Conservation (phyloP, 805 yeast species). For the Metschnikowia corniflorae region DNA sequence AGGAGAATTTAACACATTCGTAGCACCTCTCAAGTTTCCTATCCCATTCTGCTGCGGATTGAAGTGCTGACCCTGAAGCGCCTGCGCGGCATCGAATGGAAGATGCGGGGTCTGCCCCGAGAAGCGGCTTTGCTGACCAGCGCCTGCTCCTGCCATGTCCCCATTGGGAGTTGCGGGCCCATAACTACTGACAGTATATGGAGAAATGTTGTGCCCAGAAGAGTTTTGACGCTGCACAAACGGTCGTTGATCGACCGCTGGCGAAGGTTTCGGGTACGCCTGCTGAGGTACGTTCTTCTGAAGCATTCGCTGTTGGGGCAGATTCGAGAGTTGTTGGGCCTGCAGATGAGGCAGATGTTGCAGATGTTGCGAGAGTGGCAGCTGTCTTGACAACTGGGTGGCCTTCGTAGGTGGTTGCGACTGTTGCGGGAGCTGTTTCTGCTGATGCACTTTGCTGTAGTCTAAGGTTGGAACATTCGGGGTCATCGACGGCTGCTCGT, state of each 20-base stretch:
- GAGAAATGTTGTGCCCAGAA: conserved; percentile 4
- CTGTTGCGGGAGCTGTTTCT: conserved; percentile 7
- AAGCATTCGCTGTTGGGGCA: conserved; percentile 3
- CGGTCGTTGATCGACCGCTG: conserved; percentile 7
- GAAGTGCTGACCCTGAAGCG: conserved; percentile 5
- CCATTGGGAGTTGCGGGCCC: neutral
- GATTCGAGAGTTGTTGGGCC: conserved; percentile 5
- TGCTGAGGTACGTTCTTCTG: conserved; percentile 2
- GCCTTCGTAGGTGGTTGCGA: conserved; percentile 7
- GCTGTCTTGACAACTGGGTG: conserved; percentile 4
- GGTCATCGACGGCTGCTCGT: conserved; percentile 34
- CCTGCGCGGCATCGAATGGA: conserved; percentile 7
- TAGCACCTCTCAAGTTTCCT: conserved; percentile 19
- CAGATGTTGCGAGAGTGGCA: conserved; percentile 13
- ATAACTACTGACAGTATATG: conserved; percentile 1
- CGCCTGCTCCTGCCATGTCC: neutral
- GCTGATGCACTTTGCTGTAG: conserved; percentile 12
- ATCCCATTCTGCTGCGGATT: conserved; percentile 6
- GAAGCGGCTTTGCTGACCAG: neutral
- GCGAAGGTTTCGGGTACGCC: conserved; percentile 4
- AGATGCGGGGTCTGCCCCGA: conserved; percentile 7
- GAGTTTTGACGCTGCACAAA: conserved; percentile 5
- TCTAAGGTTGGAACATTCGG: conserved; percentile 32
- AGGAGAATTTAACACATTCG: conserved; percentile 22
- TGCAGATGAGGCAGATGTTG: conserved; percentile 16